phyloP scores from a whole-genome alignment of 176 grass and related monocot genomes.

The Paspalum vaginatum region DNA sequence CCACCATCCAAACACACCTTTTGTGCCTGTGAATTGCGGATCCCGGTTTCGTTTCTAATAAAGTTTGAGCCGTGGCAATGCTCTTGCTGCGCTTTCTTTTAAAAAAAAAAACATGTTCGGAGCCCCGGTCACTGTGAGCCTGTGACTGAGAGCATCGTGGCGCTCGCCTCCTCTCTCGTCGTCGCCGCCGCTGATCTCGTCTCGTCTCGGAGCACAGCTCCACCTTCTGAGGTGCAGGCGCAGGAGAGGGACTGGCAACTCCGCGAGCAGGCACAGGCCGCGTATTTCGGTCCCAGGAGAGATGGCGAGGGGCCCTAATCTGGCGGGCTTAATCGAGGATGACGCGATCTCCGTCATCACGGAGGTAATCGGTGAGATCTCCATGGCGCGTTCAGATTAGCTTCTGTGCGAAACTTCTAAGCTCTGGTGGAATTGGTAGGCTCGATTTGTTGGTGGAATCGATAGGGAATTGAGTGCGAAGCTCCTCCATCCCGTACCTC shows the following conservation, averaged over 20 bases:
- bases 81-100: too few species aligned
- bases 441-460: not conserved
- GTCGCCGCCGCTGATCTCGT: not conserved
- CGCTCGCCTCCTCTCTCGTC: not conserved
- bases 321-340: constrained; percentile 2
- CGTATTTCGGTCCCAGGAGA: not conserved
- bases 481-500: not conserved
- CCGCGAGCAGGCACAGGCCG: not conserved
- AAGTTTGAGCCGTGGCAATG: too few species aligned
- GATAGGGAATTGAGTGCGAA: not conserved
- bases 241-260: not conserved
- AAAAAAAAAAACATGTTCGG: too few species aligned
- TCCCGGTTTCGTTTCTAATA: too few species aligned
- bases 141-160: too few species aligned
- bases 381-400: not conserved
- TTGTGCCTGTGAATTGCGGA: too few species aligned
- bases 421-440: not conserved
- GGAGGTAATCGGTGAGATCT: constrained; percentile 8
- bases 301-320: not conserved
- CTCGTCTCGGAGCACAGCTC: not conserved
- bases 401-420: not conserved
- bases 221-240: not conserved
- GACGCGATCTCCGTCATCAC: not conserved
- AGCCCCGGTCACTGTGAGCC: too few species aligned
- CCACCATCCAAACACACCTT: too few species aligned